Evolutionary conservation across 177 flowering plant genomes (phyloP), one percentile per base, ranked within the genome.

Genomic region (Vitis hybrid): DNA sequence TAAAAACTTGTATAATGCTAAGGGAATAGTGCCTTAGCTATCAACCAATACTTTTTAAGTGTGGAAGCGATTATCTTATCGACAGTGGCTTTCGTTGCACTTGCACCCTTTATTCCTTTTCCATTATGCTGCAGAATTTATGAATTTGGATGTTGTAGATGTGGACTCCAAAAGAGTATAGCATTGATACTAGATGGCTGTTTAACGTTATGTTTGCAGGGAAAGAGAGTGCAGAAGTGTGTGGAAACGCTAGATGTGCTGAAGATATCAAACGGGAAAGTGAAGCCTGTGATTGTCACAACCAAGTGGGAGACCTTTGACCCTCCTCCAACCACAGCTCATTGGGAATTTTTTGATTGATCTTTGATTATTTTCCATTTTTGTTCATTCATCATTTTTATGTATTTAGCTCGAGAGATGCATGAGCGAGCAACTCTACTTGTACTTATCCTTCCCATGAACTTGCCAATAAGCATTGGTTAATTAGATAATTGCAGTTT

Each of bases 301-400:
- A 75, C 87, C 55, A 82, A 83, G 62, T 86, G 88, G 90, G 87
- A 83, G 75, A 84, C 80, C 20, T 84, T 86, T 64, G 87, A 86
- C 50, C 77, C 72, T 13, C 67, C 45, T 22, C 71, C 78, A n/a
- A 39, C 74, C 60, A 73, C 78, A 11, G 29, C 79, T 16, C 68
- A 69, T 0, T 81, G 84, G 86, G 80, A 79, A 74, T 45, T 75
- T 72, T 81, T 81, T 61, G 83, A 83, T 71, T 83, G 80, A 81
- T 64, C 51, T 49, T 22, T 18, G 14, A 66, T 50, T 60, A 14
- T 48, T 64, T 45, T 8, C n/a, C 58, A 13, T 51, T 52, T 67
- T 11, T 61, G n/a, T 55, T 10, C 14, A 45, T 74, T 70, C 61
- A 14, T 71, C 45, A 39, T 39, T 39, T 45, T 68, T 26, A 49